These are phyloP conservation scores for Trichophyton equinum DNA, from an alignment of 2,329 filamentous ascomycete genomes.

Conservation along the genomic window DNA sequence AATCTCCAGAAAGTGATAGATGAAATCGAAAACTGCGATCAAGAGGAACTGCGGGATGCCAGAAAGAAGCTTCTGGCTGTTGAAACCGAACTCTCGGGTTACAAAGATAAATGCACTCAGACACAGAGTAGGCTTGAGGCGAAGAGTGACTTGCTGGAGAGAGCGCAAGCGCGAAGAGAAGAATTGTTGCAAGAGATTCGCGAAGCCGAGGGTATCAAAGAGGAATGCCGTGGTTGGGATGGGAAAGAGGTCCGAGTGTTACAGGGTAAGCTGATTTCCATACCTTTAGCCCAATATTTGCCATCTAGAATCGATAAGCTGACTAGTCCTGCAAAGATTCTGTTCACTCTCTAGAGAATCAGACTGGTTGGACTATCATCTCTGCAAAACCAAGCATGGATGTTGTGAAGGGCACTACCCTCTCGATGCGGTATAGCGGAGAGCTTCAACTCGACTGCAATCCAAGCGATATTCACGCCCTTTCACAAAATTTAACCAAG, in stretches of 20 bases:
- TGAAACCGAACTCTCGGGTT: conserved; percentile 57
- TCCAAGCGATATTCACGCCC: conserved; percentile 25
- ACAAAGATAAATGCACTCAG: conserved; percentile 53
- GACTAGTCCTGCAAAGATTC: conserved; percentile 19
- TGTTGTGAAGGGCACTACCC: conserved; percentile 20
- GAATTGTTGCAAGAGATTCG: conserved; percentile 61
- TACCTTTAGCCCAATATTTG: not conserved
- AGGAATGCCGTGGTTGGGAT: conserved; percentile 84
- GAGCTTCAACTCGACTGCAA: conserved; percentile 33
- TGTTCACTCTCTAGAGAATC: conserved; percentile 29
- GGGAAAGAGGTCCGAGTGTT: conserved; percentile 64
- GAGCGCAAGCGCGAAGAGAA: conserved; percentile 53
- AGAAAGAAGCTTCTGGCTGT: conserved; percentile 54
- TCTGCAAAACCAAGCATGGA: conserved; percentile 23
- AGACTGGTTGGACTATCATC: conserved; percentile 35
- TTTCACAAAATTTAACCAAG: conserved; percentile 15
- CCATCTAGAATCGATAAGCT: not conserved
- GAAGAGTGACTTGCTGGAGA: conserved; percentile 52
- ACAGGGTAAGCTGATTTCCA: conserved; percentile 47
- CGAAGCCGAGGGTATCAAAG: conserved; percentile 68
- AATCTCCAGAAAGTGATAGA: conserved; percentile 58
- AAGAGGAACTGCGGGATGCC: conserved; percentile 61
- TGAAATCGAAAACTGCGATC: conserved; percentile 53
- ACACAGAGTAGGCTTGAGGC: conserved; percentile 55
- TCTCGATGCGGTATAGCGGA: conserved; percentile 32